Evolutionary conservation across 768 basidiomycete genomes (phyloP).

Genomic region (Cubamyces lactineus): DNA sequence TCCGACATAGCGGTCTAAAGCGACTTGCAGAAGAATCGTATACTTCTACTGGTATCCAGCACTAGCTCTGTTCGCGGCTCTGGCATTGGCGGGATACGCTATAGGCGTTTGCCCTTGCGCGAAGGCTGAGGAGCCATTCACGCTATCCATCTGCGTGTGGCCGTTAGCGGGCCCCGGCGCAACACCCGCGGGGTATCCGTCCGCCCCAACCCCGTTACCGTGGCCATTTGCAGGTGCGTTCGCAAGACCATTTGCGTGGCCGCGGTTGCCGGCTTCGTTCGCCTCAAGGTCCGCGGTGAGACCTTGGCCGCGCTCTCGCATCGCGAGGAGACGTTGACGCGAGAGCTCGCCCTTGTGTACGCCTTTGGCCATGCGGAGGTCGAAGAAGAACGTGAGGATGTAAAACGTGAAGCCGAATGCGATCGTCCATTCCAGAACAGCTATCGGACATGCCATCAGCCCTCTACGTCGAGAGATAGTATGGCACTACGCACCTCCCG

Average conservation of each 20-base stretch:
- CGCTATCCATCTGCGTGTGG: not conserved
- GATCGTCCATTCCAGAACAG: slow-evolving; percentile 76
- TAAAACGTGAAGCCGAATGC: slow-evolving; percentile 75
- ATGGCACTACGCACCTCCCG: slow-evolving; percentile 53
- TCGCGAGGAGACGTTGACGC: slow-evolving; percentile 34
- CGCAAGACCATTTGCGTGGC: not conserved
- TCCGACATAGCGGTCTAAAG: not conserved
- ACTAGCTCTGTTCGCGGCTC: not conserved
- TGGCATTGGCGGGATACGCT: slow-evolving; percentile 1
- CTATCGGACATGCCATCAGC: slow-evolving; percentile 35
- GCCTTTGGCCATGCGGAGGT: slow-evolving; percentile 65
- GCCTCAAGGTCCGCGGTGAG: slow-evolving; percentile 14
- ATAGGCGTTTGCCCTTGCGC: not conserved
- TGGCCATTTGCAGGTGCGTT: not conserved
- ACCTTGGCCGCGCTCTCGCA: slow-evolving; percentile 27
- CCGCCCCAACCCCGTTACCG: not conserved
- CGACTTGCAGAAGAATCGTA: not conserved
- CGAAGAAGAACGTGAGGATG: slow-evolving; percentile 71
- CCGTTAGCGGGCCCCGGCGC: not conserved
- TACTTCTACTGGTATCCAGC: not conserved
- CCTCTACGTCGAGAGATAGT: not conserved
- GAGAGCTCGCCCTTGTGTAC: slow-evolving; percentile 51
- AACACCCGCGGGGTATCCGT: not conserved
- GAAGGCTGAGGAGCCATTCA: not conserved
- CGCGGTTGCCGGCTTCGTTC: slow-evolving; percentile 11